Conservation (phyloP, 441 rosid species). For the Mallotus japonicus region DNA sequence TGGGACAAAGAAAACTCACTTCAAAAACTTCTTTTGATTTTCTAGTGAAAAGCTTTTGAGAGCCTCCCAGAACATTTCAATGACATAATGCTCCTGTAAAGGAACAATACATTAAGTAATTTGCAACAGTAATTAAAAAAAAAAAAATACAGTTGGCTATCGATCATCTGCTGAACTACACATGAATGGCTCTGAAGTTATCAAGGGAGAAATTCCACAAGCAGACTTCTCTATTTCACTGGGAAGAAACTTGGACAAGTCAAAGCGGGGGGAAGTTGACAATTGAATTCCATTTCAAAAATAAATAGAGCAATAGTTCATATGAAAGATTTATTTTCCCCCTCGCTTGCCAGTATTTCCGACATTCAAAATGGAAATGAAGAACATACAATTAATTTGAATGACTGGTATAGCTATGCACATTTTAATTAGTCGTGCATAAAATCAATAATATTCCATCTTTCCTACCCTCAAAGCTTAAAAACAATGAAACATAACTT, state of each 20-base stretch:
- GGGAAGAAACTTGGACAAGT: neutral
- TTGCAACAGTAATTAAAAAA: neutral
- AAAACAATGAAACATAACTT: slow-evolving; percentile 27
- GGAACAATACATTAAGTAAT: slow-evolving; percentile 13
- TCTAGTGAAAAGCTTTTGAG: slow-evolving; percentile 80
- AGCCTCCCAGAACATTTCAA: slow-evolving; percentile 94
- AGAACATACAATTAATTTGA: neutral
- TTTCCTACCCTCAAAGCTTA: neutral
- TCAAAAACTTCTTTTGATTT: slow-evolving; percentile 86
- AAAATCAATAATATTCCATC: neutral
- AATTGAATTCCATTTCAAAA: neutral
- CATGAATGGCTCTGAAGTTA: neutral
- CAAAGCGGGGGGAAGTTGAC: neutral
- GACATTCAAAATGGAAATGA: neutral
- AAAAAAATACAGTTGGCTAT: neutral
- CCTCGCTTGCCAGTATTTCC: neutral
- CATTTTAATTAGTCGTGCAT: neutral
- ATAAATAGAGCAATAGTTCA: neutral
- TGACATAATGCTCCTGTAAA: slow-evolving; percentile 89
- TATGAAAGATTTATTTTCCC: neutral
- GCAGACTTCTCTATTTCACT: neutral
- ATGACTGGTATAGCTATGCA: neutral
- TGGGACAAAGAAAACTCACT: slow-evolving; percentile 42
- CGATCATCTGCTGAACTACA: neutral
- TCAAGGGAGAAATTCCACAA: neutral